A percentile compares a stretch with the other conserved stretches of the same genome.
Evolutionary conservation across 2,329 filamentous ascomycete genomes (phyloP).

Genomic region (Cytospora chrysosperma): DNA sequence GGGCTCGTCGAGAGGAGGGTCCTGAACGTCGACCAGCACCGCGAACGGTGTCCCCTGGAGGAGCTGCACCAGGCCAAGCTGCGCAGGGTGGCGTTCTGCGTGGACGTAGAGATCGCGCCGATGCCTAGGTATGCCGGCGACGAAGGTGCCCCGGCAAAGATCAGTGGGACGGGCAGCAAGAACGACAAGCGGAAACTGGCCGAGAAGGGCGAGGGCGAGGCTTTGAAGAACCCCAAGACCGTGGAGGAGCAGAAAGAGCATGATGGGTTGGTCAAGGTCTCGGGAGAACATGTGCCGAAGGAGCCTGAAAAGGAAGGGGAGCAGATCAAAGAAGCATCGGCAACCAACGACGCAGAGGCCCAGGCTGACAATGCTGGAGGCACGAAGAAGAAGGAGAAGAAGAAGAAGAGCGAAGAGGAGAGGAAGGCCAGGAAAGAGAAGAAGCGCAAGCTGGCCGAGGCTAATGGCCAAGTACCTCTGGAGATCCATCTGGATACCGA

Average conservation of each 20-base stretch:
- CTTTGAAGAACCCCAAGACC: conserved; percentile 65
- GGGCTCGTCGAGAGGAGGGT: conserved; percentile 77
- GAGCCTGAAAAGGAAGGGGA: conserved; percentile 39
- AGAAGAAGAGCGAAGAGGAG: conserved; percentile 91
- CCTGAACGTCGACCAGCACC: conserved; percentile 78
- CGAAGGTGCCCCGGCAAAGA: conserved; percentile 42
- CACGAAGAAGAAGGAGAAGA: conserved; percentile 87
- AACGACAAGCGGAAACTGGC: conserved; percentile 62
- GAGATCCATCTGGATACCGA: conserved; percentile 75
- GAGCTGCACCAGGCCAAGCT: conserved; percentile 81
- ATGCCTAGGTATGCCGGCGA: conserved; percentile 74
- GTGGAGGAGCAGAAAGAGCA: conserved; percentile 56
- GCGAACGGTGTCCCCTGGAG: conserved; percentile 74
- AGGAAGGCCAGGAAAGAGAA: conserved; percentile 89
- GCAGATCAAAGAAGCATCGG: conserved; percentile 28
- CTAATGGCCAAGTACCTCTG: conserved; percentile 82
- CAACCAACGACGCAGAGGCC: conserved; percentile 7
- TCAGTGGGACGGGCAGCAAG: conserved; percentile 51
- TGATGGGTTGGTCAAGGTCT: conserved; percentile 43
- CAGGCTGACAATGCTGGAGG: conserved; percentile 14
- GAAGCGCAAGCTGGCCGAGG: conserved; percentile 79
- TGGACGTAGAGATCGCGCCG: conserved; percentile 95
- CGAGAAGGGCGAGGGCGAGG: conserved; percentile 72
- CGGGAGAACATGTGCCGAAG: conserved; percentile 40
- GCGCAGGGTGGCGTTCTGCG: conserved; percentile 87